Evolutionary conservation across 176 grass and related monocot genomes (phyloP).

Genomic region (Guadua angustifolia): DNA sequence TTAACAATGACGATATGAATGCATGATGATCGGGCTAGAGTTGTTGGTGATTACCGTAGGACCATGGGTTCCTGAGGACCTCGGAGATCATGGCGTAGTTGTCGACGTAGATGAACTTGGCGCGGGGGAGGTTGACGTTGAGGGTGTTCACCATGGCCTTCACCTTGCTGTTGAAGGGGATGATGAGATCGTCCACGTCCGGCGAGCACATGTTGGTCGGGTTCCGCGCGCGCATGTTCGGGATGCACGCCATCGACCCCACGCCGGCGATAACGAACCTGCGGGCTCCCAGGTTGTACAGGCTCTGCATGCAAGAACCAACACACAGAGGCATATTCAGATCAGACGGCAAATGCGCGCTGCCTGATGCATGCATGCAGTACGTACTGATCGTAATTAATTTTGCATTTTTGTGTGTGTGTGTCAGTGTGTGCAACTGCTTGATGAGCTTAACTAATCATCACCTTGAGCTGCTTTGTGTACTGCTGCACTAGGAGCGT

Average conservation of each 20-base stretch:
- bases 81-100: slow-evolving; percentile 76
- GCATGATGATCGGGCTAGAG: not conserved
- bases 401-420: not conserved
- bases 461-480: slow-evolving; percentile 67
- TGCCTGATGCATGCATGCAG: not conserved
- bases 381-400: not conserved
- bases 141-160: slow-evolving; percentile 74
- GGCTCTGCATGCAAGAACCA: slow-evolving; percentile 44
- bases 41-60: slow-evolving; percentile 51
- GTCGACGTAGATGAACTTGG: slow-evolving; percentile 90
- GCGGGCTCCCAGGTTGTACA: slow-evolving; percentile 80
- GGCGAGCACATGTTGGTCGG: slow-evolving; percentile 63
- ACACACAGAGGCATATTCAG: not conserved
- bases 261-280: slow-evolving; percentile 76
- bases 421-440: not conserved
- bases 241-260: slow-evolving; percentile 89
- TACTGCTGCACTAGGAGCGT: slow-evolving; percentile 80
- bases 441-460: not conserved
- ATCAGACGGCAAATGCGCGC: not conserved
- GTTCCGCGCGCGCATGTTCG: slow-evolving; percentile 74
- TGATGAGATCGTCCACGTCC: slow-evolving; percentile 81
- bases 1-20: not conserved
- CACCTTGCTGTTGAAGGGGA: slow-evolving; percentile 79
- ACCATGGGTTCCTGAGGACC: slow-evolving; percentile 61
- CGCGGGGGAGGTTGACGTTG: slow-evolving; percentile 59